Evolutionary conservation across 176 grass and related monocot species (phyloP), one percentile per base, ranked within the genome.

Genomic region (Avena sativa): DNA sequence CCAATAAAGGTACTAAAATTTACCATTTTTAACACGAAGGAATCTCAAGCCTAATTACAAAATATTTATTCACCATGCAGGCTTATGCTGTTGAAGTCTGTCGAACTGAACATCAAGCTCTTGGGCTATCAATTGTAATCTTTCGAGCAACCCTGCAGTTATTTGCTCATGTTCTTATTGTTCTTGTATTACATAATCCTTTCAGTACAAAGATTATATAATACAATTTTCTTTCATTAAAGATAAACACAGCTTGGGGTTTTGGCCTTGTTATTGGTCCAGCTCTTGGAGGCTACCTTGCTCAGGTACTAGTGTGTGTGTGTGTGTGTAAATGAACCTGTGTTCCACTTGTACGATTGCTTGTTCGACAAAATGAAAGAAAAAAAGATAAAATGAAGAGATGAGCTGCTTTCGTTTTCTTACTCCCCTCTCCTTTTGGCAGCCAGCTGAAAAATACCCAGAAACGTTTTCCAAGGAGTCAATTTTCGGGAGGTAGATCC

Each of bases 241-340:
- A 92, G 91, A 85, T 92, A 17, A 90, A 61, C 47, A 92, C 91
- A 5, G 85, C 91, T 48, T 93, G 91, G 91, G 91, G 81, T 72
- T 86, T 95, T 68, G 93, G 93, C 74, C 83, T 98, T 71, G 84
- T 95, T 55, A 5, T 98, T 52, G 95, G 93, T 78, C 95, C 95
- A 80, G 89, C 93, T 84, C 85, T 98, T 83, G 93, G 95, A 92
- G 95, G 95, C 64, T 98, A 87, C 88, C 82, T 98, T 89, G 85
- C 93, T 32, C 89, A 95, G 95, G 95, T 97, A 76, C 19, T 64
- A 50, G 71, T 50, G n/a, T 43, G 40, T 43, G 40, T 63, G 40
- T 63, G 26, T 48, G 13, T 38, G 32, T 26, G 50, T 8, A 74
- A 74, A 74, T 50, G 46, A 23, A 26, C 12, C 12, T 74, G 71